Base-by-base conservation (phyloP, 345 rosid species). In the Brassica carinata region DNA sequence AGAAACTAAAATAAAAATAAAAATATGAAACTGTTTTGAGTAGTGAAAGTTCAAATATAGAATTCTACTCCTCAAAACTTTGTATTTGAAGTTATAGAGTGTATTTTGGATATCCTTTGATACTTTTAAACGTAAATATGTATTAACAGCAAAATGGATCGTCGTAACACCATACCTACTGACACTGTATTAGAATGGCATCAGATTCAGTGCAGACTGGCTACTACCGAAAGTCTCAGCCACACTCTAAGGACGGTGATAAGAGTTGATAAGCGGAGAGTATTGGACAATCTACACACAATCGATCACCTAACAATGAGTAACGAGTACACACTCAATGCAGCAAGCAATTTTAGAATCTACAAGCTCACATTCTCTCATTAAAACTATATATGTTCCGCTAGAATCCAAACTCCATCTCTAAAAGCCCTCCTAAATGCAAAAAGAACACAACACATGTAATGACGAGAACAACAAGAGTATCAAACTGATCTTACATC, bases 401-500 rank as follows among this genome's bases (percentile, higher is more conserved):
- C 40, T 36, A 36, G 43, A 36, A 36, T 29, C 63, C 1, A 45
- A 69, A 11, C 14, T 15, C 17, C 61, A 55, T 19, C 3, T 57
- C 0, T 57, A 19, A 33, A 33, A 23, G 10, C 1, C 7, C 7
- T 3, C 31, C 30, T 23, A 45, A 18, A 59, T 2, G 7, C 33
- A 9, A 4, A 33, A 19, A 59, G 5, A 36, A 72, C 8, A 11
- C 14, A 62, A 40, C 6, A 7, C 10, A 73, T 26, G 10, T 72
- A 1, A 15, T 15, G 10, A 63, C 5, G 8, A 27, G 1, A 23
- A 63, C 72, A 70, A 29, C 27, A 31, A 69, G 17, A 45, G 34
- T n/a, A 45, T 23, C 38, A 63, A 33, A 64, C 2, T 4, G 10
- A 67, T 67, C 74, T 73, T 66, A 79, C 73, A 73, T 43, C n/a